Conservation (phyloP, 2,329 filamentous ascomycete genomes). For the Simplicillium aogashimaense region DNA sequence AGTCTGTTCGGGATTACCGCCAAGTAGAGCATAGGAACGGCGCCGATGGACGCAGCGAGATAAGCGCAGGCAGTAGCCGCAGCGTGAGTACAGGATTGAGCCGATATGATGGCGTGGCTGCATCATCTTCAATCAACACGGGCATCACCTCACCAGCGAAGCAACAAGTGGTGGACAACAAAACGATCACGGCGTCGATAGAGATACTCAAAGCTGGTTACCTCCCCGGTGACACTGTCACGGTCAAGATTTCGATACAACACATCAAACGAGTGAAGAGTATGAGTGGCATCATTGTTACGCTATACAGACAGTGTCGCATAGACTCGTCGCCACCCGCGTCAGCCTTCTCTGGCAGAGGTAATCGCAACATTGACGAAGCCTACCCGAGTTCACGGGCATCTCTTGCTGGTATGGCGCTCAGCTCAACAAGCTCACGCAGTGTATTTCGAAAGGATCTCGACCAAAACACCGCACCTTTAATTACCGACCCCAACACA, state of each 20-base stretch:
- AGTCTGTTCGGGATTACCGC: slow-evolving; percentile 24
- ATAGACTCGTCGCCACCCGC: slow-evolving; percentile 65
- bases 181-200: slow-evolving; percentile 78
- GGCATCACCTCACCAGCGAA: slow-evolving; percentile 22
- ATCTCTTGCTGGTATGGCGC: slow-evolving; percentile 73
- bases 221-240: slow-evolving; percentile 73
- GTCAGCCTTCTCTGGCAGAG: slow-evolving; percentile 35
- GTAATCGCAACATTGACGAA: slow-evolving; percentile 62
- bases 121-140: slow-evolving; percentile 19
- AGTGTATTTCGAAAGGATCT: slow-evolving; percentile 95
- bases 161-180: slow-evolving; percentile 45
- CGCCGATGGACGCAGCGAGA: slow-evolving; percentile 52
- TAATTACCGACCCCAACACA: slow-evolving; percentile 76
- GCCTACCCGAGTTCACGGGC: slow-evolving; percentile 82
- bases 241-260: slow-evolving; percentile 70
- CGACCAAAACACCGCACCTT: slow-evolving; percentile 75
- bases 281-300: slow-evolving; percentile 85
- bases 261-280: slow-evolving; percentile 88
- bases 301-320: slow-evolving; percentile 80
- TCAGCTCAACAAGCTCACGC: slow-evolving; percentile 77
- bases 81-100: slow-evolving; percentile 58
- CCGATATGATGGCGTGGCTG: slow-evolving; percentile 31
- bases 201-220: slow-evolving; percentile 77
- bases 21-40: slow-evolving; percentile 30
- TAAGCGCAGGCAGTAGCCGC: slow-evolving; percentile 59